These are phyloP conservation scores for Serendipita vermifera DNA, from an alignment of 768 basidiomycete species.

Conservation along the genomic window DNA sequence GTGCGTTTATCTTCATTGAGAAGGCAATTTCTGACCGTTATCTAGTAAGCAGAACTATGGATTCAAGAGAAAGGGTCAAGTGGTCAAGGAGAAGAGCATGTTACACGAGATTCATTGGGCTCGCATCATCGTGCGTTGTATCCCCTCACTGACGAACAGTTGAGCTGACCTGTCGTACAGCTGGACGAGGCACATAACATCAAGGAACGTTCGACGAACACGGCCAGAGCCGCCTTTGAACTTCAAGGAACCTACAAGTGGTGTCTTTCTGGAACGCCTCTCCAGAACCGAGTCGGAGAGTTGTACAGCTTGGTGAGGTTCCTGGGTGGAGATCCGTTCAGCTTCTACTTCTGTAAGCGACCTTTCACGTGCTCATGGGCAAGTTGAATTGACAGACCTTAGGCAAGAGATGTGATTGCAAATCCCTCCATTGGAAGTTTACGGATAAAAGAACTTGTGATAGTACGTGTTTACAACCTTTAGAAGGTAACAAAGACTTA, in stretches of 20 bases:
- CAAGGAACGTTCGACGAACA: slow-evolving; percentile 88
- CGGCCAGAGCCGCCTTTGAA: slow-evolving; percentile 93
- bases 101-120: slow-evolving; percentile 80
- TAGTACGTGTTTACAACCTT: slow-evolving; percentile 33
- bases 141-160: neutral
- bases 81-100: slow-evolving; percentile 80
- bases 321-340: slow-evolving; percentile 84
- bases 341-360: slow-evolving; percentile 75
- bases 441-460: slow-evolving; percentile 71
- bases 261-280: slow-evolving; percentile 93
- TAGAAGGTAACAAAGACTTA: neutral
- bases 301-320: slow-evolving; percentile 86
- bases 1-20: neutral
- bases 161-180: slow-evolving; percentile 25
- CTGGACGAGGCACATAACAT: slow-evolving; percentile 97
- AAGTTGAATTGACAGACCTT: neutral
- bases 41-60: slow-evolving; percentile 80
- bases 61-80: slow-evolving; percentile 71
- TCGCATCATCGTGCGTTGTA: slow-evolving; percentile 48
- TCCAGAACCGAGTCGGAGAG: slow-evolving; percentile 98
- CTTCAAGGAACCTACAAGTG: slow-evolving; percentile 69
- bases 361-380: neutral
- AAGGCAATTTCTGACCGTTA: slow-evolving; percentile 28
- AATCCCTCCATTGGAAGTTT: slow-evolving; percentile 92
- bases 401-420: slow-evolving; percentile 90